phyloP scores from a whole-genome alignment of 2,329 filamentous ascomycete species.

The Thielaviopsis musarum region DNA sequence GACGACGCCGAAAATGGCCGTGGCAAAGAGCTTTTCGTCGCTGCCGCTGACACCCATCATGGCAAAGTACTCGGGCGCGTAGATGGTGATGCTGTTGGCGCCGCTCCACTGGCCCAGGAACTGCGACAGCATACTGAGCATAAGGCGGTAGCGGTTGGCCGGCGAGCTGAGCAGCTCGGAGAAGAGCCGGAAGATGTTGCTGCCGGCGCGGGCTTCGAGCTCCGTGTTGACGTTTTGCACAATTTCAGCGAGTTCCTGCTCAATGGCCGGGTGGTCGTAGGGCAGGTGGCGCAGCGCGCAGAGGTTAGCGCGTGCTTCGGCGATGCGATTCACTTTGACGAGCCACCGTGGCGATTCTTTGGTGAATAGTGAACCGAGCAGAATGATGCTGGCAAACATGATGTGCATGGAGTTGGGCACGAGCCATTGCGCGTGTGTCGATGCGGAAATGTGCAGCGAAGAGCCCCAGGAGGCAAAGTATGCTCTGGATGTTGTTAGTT shows the following conservation, averaged over 20 bases:
- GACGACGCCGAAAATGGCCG: slow-evolving; percentile 58
- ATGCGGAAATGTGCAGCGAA: slow-evolving; percentile 30
- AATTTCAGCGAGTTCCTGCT: slow-evolving; percentile 31
- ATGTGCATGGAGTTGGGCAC: slow-evolving; percentile 61
- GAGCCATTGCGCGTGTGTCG: slow-evolving; percentile 36
- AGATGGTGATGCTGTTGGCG: slow-evolving; percentile 58
- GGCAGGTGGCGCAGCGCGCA: slow-evolving; percentile 43
- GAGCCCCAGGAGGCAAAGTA: slow-evolving; percentile 59
- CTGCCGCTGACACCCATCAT: slow-evolving; percentile 53
- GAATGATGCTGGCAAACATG: slow-evolving; percentile 59
- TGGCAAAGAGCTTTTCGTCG: slow-evolving; percentile 54
- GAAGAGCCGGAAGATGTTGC: slow-evolving; percentile 45
- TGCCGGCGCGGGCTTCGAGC: slow-evolving; percentile 50
- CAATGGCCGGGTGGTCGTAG: slow-evolving; percentile 44
- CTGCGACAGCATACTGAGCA: slow-evolving; percentile 51
- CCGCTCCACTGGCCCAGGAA: slow-evolving; percentile 60
- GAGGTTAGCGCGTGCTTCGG: slow-evolving; percentile 40
- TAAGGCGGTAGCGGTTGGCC: slow-evolving; percentile 57
- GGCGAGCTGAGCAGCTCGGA: slow-evolving; percentile 52
- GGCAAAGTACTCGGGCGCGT: slow-evolving; percentile 56
- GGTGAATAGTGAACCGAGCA: slow-evolving; percentile 50
- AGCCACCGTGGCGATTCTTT: slow-evolving; percentile 56
- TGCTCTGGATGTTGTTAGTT: slow-evolving; percentile 21
- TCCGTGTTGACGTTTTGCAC: slow-evolving; percentile 50
- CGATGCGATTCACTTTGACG: slow-evolving; percentile 44